Percentiles rank a stretch among this genome's conserved stretches.
Conservation (phyloP, 1,284 basidiomycete species). For the Leccinum fuscescens region DNA sequence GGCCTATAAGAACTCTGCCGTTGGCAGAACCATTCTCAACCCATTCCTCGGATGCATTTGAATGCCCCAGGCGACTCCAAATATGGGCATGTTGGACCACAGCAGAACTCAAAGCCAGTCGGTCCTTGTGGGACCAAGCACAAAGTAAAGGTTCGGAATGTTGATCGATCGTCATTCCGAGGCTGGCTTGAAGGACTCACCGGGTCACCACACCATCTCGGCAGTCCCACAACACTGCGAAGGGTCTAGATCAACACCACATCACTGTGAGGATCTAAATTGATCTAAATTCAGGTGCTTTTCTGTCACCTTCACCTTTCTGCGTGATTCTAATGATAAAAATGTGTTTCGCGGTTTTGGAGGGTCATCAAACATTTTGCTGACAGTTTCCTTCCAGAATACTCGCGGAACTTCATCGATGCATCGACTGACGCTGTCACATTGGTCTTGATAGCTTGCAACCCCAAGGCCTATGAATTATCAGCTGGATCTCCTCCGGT, state of each 20-base stretch:
- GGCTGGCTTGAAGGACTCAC: slow-evolving; percentile 13
- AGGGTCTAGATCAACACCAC: slow-evolving; percentile 12
- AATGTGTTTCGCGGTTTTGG: slow-evolving; percentile 12
- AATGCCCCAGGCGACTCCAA: background rate
- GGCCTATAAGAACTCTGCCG: background rate
- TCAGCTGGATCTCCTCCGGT: background rate
- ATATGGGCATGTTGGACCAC: slow-evolving; percentile 8
- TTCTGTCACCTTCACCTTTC: slow-evolving; percentile 12
- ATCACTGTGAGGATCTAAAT: background rate
- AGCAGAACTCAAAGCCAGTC: slow-evolving; percentile 5
- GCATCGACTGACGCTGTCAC: slow-evolving; percentile 5
- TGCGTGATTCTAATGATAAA: slow-evolving; percentile 16
- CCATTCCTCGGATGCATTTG: background rate
- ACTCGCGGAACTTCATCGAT: slow-evolving; percentile 7
- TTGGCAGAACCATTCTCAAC: background rate
- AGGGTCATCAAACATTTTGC: slow-evolving; percentile 10
- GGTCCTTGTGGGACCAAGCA: slow-evolving; percentile 21
- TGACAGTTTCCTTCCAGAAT: slow-evolving; percentile 22
- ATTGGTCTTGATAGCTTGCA: slow-evolving; percentile 17
- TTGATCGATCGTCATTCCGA: slow-evolving; percentile 22
- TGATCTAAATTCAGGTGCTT: slow-evolving; percentile 13
- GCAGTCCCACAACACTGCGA: slow-evolving; percentile 18
- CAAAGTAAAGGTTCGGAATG: slow-evolving; percentile 21
- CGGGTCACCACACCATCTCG: slow-evolving; percentile 15
- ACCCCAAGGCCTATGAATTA: background rate